Percentiles rank a stretch among this genome's conserved stretches.
These are phyloP conservation scores for Leccinum uliginosum DNA, from an alignment of 768 basidiomycete genomes.

Conservation along the genomic window DNA sequence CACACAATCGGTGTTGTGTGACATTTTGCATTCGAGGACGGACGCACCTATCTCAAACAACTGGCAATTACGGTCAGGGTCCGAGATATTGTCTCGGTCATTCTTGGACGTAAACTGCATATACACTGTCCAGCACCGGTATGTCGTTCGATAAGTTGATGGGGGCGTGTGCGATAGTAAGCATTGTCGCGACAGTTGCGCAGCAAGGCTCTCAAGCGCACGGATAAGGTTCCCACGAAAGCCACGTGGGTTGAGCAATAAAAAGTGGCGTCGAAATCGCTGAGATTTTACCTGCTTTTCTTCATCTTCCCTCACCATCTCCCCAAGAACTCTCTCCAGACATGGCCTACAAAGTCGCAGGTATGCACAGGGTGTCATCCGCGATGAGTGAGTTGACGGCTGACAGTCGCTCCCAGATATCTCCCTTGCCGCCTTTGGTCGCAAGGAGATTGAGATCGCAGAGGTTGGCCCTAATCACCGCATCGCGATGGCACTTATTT, in stretches of 20 bases:
- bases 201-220: slow-evolving; percentile 11
- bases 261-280: slow-evolving; percentile 18
- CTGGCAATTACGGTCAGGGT: slow-evolving; percentile 39
- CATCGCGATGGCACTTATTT: slow-evolving; percentile 10
- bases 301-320: slow-evolving; percentile 26
- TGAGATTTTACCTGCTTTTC: slow-evolving; percentile 14
- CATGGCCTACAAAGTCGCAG: slow-evolving; percentile 91
- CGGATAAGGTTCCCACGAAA: slow-evolving; percentile 22
- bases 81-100: background rate
- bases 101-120: slow-evolving; percentile 5
- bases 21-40: background rate
- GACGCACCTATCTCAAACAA: slow-evolving; percentile 55
- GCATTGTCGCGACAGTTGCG: background rate
- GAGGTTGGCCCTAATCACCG: slow-evolving; percentile 57
- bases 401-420: slow-evolving; percentile 50
- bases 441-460: slow-evolving; percentile 99
- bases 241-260: slow-evolving; percentile 30
- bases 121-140: background rate
- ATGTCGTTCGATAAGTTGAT: background rate
- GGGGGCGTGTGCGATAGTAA: background rate
- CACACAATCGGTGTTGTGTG: slow-evolving; percentile 2
- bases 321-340: slow-evolving; percentile 14
- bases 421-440: slow-evolving; percentile 98
- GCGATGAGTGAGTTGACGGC: background rate
- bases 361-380: slow-evolving; percentile 34